Conservation (phyloP, 768 basidiomycete genomes). For the Lactarius quietus region DNA sequence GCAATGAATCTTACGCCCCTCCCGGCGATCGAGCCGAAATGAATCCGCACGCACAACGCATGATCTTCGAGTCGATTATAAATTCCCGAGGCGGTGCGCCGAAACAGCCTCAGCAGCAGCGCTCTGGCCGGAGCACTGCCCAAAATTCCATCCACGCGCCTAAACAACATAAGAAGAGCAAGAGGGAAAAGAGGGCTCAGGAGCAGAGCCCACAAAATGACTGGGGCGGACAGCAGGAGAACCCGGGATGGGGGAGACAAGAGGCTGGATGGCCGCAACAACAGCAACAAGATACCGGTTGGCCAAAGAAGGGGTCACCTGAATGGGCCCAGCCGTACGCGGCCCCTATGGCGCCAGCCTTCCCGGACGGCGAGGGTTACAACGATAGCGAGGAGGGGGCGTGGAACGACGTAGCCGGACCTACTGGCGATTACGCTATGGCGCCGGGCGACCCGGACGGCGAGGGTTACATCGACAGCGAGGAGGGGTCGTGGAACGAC, state of each 20-base stretch:
- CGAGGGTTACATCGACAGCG: constrained; percentile 18
- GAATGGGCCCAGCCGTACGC: constrained; percentile 14
- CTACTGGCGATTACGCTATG: too few relatives aligned
- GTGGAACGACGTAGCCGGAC: too few relatives aligned
- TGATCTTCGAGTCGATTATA: constrained; percentile 19
- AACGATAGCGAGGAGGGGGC: too few relatives aligned
- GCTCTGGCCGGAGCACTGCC: neutral
- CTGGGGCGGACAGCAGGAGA: constrained; percentile 10
- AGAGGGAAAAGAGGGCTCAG: constrained; percentile 20
- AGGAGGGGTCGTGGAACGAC: too few relatives aligned
- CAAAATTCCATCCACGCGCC: constrained; percentile 4
- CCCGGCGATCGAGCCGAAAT: constrained; percentile 8
- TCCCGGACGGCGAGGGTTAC: constrained; percentile 19
- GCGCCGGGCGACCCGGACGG: constrained; percentile 20
- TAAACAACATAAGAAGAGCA: constrained; percentile 17
- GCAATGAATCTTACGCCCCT: constrained; percentile 13
- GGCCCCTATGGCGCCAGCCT: too few relatives aligned
- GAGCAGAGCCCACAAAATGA: constrained; percentile 2
- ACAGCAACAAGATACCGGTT: constrained; percentile 4
- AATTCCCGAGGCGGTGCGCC: constrained; percentile 10
- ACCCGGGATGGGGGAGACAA: neutral
- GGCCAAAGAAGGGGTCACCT: constrained; percentile 2
- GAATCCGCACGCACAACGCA: constrained; percentile 12
- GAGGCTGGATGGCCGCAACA: constrained; percentile 9
- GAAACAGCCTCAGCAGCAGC: constrained; percentile 5